Conservation (phyloP, 257 asterid species). For the Phtheirospermum japonicum region DNA sequence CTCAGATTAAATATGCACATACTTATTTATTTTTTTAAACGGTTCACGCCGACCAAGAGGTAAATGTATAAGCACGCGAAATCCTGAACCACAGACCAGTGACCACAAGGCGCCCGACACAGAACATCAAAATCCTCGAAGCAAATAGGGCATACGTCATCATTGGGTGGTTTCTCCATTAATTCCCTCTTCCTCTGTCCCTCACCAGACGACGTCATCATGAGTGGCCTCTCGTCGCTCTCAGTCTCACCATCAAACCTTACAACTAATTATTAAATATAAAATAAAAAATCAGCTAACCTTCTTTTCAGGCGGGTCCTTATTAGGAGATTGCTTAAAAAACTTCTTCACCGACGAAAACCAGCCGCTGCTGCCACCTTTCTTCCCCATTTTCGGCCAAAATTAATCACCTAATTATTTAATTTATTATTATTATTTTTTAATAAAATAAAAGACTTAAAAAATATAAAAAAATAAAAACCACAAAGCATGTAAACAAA, state of each 20-base stretch:
- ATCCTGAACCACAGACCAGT: too few relatives aligned
- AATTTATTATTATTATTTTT: too few relatives aligned
- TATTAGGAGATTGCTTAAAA: constrained; percentile 59
- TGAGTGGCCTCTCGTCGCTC: constrained; percentile 7
- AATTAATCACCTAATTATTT: background rate
- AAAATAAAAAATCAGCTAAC: constrained; percentile 27
- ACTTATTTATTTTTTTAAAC: too few relatives aligned
- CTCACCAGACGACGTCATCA: constrained; percentile 26
- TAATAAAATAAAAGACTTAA: too few relatives aligned
- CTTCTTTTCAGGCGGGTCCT: constrained; percentile 62
- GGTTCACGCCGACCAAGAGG: too few relatives aligned
- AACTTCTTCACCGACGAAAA: constrained; percentile 77
- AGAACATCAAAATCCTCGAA: constrained; percentile 54
- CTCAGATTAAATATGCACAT: too few relatives aligned
- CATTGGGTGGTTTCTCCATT: constrained; percentile 57
- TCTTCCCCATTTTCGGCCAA: constrained; percentile 64
- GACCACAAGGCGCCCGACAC: too few relatives aligned
- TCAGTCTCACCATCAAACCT: constrained; percentile 16
- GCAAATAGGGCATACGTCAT: constrained; percentile 78
- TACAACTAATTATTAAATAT: too few relatives aligned
- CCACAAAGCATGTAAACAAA: too few relatives aligned
- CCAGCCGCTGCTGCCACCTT: constrained; percentile 74
- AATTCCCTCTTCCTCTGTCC: constrained; percentile 33
- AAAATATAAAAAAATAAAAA: too few relatives aligned
- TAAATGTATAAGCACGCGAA: too few relatives aligned